Conservation (phyloP, 2,329 filamentous ascomycete species). For the Fusarium metavorans region DNA sequence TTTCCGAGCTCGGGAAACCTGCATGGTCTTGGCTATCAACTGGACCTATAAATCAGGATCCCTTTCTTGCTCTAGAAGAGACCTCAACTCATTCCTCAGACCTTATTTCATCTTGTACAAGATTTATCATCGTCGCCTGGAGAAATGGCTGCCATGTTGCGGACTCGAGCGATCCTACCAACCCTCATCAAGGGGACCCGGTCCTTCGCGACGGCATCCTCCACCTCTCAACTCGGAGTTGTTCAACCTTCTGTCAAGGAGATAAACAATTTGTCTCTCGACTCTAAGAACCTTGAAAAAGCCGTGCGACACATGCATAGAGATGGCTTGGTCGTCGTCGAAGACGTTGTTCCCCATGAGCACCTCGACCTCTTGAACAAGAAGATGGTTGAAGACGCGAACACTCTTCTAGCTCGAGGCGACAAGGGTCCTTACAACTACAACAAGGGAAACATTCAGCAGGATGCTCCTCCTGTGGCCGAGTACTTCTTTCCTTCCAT, state of each 20-base stretch:
- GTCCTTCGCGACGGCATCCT: conserved; percentile 18
- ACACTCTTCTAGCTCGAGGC: conserved; percentile 61
- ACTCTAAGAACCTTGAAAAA: conserved; percentile 64
- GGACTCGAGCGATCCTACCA: conserved; percentile 8
- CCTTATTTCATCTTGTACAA: fast-evolving
- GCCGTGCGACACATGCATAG: conserved; percentile 63
- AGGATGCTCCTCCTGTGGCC: conserved; percentile 66
- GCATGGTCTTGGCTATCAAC: not conserved
- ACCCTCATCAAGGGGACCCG: conserved; percentile 8
- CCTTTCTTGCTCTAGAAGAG: not conserved
- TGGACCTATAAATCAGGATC: conserved; percentile 33
- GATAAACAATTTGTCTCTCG: conserved; percentile 52
- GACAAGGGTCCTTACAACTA: conserved; percentile 72
- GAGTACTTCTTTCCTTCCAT: conserved; percentile 63
- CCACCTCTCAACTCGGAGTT: conserved; percentile 20
- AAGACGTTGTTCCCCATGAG: conserved; percentile 62
- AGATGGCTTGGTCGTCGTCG: conserved; percentile 69
- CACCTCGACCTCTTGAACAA: conserved; percentile 67
- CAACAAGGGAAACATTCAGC: conserved; percentile 71
- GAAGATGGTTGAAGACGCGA: conserved; percentile 71
- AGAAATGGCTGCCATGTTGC: conserved; percentile 17
- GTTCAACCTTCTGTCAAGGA: conserved; percentile 57
- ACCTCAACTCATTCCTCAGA: not conserved
- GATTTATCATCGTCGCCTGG: not conserved
- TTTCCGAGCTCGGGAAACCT: conserved; percentile 44